Conservation (phyloP, 139 green algal genomes). For the Chlorella sorokiniana region DNA sequence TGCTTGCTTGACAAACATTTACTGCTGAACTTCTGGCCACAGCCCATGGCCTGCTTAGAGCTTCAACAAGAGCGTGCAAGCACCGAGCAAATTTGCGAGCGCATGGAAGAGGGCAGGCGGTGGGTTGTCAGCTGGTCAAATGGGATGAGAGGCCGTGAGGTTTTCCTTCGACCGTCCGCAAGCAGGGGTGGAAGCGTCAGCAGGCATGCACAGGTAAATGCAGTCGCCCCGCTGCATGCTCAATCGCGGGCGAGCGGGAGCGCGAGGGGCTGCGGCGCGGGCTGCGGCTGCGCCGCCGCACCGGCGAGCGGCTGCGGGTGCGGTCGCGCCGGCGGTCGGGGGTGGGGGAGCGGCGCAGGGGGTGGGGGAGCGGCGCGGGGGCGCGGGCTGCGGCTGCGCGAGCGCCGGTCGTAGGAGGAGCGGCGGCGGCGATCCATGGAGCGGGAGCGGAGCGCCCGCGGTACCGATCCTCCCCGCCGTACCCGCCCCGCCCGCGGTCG, state of each 20-base stretch:
- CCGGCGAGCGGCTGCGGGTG: conserved; percentile 16
- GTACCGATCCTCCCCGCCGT: neutral
- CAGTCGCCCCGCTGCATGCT: too few species aligned
- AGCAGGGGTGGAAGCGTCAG: too few species aligned
- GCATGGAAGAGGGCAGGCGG: too few species aligned
- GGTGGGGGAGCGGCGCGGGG: conserved; percentile 6
- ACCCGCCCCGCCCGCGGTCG: neutral
- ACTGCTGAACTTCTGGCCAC: too few species aligned
- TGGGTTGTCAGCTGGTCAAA: too few species aligned
- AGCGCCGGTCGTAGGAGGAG: conserved; percentile 11
- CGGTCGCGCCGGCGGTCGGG: neutral
- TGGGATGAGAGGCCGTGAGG: too few species aligned
- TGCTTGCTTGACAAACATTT: too few species aligned
- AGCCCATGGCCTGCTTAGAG: too few species aligned
- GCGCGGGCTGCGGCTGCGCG: conserved; percentile 17
- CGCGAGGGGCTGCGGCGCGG: conserved; percentile 9
- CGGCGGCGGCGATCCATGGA: conserved; percentile 32
- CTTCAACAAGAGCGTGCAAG: too few species aligned
- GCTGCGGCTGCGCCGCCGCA: conserved; percentile 5
- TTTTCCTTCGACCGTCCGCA: too few species aligned
- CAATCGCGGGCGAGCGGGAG: conserved; percentile 12
- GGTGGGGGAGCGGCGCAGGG: conserved; percentile 8
- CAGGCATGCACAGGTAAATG: too few species aligned
- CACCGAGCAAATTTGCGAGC: too few species aligned
- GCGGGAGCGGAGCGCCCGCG: conserved; percentile 27